Base-by-base conservation (phyloP, 192 early-diverging fungal species). In the Linnemannia elongata region DNA sequence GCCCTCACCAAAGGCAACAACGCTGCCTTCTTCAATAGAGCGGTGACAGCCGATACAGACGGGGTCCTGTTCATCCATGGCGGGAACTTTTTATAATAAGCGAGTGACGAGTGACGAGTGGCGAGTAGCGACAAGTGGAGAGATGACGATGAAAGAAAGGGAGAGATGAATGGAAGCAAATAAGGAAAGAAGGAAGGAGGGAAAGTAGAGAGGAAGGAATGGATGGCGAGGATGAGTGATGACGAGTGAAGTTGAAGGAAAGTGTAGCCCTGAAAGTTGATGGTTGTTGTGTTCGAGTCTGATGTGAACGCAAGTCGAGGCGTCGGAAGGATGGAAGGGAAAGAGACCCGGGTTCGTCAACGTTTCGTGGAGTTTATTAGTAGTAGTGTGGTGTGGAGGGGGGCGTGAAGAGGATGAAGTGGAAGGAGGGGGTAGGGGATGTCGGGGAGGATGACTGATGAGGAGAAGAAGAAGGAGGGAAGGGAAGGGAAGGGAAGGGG, bases 1-100 rank as follows among this genome's bases (percentile, higher is more conserved):
- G 39, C 94, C 93, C 60, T 96, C 95, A 24, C 94, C 95, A 90
- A 96, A 96, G 68, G 94, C 92, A 76, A 96, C 93, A 35, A 95
- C 95, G 74, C 93, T 94, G 57, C 94, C 94, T 60, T 94, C 95
- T 80, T 95, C 94, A 77, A 96, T 95, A 39, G 91, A 80, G 36
- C 85, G 85, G 54, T 90, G 82, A 79, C 95, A 96, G 18, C 94
- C 95, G 89, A 93, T 92, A 81, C 95, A 96, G 52, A 79, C 89
- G 30, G 93, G 90, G 76, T 91, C 90, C 39, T 88, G 88, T 27
- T 90, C 90, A 22, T 89, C 88, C 81, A 88, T 85, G 30, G 13
- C 12, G 60, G 30, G 12, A n/a, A 12, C 8, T 66, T n/a, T 22
- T 18, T 69, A 73, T 66, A 33, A 39, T 44, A 18, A 17, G 30